phyloP scores from a whole-genome alignment of 345 rosid species.

The Eucalyptus cladocalyx region DNA sequence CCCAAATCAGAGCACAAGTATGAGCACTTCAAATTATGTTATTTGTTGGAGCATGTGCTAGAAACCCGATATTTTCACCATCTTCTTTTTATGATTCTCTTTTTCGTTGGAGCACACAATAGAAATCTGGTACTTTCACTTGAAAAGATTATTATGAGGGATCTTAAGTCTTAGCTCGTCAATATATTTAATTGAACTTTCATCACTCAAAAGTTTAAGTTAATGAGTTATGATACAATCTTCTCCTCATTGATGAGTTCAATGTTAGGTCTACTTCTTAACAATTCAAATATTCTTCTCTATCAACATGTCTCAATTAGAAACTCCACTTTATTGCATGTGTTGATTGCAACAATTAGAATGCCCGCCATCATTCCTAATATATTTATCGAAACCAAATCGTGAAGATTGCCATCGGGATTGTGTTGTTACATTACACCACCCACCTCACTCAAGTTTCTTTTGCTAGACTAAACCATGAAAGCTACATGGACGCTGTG shows the following conservation, averaged over 20 bases:
- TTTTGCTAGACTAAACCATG: background rate
- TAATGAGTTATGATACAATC: background rate
- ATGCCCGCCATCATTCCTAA: background rate
- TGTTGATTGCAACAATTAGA: background rate
- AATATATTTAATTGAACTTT: background rate
- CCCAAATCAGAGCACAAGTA: background rate
- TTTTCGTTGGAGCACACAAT: background rate
- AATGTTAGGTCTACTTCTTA: background rate
- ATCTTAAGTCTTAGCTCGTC: rapidly evolving
- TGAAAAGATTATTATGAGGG: rapidly evolving
- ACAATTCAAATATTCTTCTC: background rate
- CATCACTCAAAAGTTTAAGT: background rate
- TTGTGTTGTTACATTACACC: too few relatives aligned
- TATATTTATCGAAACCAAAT: background rate
- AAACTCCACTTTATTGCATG: background rate
- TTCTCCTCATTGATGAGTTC: background rate
- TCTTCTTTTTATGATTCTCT: background rate
- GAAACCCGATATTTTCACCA: background rate
- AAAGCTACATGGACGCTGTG: background rate
- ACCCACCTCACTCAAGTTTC: background rate
- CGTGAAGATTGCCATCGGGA: background rate
- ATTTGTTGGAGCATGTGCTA: background rate
- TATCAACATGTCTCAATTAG: background rate
- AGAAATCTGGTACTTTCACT: rapidly evolving
- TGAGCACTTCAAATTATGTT: background rate